phyloP scores from a whole-genome alignment of 306 rosid genomes.

The Luffa aegyptiaca region DNA sequence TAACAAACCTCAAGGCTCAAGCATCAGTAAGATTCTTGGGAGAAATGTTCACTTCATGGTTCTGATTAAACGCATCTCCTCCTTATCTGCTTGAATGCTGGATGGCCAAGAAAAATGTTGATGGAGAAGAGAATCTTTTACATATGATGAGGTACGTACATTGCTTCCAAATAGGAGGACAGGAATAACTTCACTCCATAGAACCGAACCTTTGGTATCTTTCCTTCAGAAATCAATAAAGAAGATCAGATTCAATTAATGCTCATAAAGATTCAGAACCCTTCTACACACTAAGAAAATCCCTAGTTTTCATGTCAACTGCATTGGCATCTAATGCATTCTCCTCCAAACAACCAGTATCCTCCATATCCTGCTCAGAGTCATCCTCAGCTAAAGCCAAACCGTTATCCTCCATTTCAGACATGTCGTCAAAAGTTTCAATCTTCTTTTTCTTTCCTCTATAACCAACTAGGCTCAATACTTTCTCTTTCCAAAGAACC shows the following conservation, averaged over 20 bases:
- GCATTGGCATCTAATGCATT: neutral
- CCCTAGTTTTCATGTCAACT: constrained; percentile 17
- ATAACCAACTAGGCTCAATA: constrained; percentile 37
- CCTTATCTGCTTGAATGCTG: neutral
- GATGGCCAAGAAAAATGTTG: neutral
- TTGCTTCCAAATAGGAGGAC: neutral
- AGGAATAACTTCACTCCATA: neutral
- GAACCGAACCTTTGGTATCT: neutral
- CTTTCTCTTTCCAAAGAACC: constrained; percentile 67
- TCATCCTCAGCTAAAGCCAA: constrained; percentile 18
- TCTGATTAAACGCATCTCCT: neutral
- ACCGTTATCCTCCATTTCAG: constrained; percentile 42
- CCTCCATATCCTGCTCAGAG: constrained; percentile 38
- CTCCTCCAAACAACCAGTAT: constrained; percentile 25
- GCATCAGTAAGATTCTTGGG: neutral
- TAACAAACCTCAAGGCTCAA: constrained; percentile 1
- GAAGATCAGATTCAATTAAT: neutral
- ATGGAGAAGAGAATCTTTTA: neutral
- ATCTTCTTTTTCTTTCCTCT: constrained; percentile 64
- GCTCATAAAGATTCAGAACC: constrained; percentile 30
- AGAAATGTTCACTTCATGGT: neutral
- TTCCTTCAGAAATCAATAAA: neutral
- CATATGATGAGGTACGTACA: neutral
- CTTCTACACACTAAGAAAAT: constrained; percentile 27
- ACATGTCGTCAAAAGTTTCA: constrained; percentile 35